Conservation (phyloP, 2,329 filamentous ascomycete species). For the Corynespora cassiicola region DNA sequence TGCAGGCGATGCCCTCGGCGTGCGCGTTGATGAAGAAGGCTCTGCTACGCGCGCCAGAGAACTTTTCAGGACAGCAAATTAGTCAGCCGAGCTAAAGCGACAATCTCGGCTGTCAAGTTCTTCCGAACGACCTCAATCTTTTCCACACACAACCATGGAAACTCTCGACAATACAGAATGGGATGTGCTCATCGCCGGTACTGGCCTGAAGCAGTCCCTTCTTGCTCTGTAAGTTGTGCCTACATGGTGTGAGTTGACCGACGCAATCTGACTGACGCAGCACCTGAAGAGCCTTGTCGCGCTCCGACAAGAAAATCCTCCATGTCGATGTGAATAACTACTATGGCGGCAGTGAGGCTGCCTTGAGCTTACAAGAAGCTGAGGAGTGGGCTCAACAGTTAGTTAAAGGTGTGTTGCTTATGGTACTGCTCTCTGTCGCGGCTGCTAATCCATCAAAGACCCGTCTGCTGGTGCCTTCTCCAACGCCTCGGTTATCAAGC, state of each 20-base stretch:
- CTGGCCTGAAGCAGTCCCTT: constrained; percentile 59
- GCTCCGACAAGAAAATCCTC: constrained; percentile 88
- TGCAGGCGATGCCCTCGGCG: constrained; percentile 40
- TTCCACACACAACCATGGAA: constrained; percentile 49
- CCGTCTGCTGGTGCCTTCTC: constrained; percentile 28
- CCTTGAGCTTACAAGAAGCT: constrained; percentile 81
- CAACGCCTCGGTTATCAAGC: constrained; percentile 41
- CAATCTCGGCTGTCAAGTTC: constrained; percentile 24
- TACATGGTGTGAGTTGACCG: constrained; percentile 22
- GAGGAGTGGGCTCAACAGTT: constrained; percentile 71
- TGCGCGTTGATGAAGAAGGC: constrained; percentile 39
- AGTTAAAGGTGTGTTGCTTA: constrained; percentile 34
- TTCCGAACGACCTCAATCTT: constrained; percentile 23
- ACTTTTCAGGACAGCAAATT: constrained; percentile 36
- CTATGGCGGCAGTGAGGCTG: constrained; percentile 87
- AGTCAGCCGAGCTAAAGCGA: constrained; percentile 39
- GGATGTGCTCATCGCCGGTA: constrained; percentile 62
- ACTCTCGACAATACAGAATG: constrained; percentile 57
- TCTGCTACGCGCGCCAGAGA: constrained; percentile 8
- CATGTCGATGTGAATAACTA: constrained; percentile 88
- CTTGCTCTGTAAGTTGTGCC: constrained; percentile 57
- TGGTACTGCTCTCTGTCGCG: background rate
- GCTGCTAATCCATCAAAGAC: constrained; percentile 20
- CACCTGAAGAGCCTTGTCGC: constrained; percentile 80
- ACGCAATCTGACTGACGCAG: constrained; percentile 76